These are phyloP conservation scores for Syncephalis plumigaleata DNA, from an alignment of 371 early-diverging fungal genomes.

Conservation along the genomic window DNA sequence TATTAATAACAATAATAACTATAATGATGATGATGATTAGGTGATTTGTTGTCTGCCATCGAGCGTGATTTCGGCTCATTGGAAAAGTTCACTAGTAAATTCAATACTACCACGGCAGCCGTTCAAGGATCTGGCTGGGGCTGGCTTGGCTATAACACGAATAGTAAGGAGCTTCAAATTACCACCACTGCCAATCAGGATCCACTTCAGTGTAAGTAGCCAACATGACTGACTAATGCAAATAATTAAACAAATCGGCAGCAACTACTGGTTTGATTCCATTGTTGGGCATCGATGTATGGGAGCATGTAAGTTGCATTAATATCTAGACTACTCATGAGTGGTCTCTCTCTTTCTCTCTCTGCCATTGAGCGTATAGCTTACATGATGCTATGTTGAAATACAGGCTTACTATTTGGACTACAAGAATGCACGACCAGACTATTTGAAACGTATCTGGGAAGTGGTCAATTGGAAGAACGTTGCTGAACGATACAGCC, in stretches of 20 bases:
- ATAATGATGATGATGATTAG: slow-evolving; percentile 4
- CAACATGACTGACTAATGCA: no score
- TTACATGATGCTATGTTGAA: no score
- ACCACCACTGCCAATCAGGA: slow-evolving; percentile 91
- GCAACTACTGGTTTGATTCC: slow-evolving; percentile 41
- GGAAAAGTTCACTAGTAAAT: slow-evolving; percentile 58
- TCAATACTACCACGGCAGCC: slow-evolving; percentile 66
- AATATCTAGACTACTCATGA: no score
- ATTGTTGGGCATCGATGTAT: slow-evolving; percentile 90
- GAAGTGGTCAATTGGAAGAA: slow-evolving; percentile 96
- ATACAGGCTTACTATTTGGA: slow-evolving; percentile 94
- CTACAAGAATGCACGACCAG: slow-evolving; percentile 92
- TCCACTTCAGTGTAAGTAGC: slow-evolving; percentile 39
- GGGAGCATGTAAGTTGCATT: slow-evolving; percentile 91
- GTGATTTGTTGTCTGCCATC: slow-evolving; percentile 48
- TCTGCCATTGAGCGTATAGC: no score
- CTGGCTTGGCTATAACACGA: slow-evolving; percentile 87
- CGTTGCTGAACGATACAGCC: slow-evolving; percentile 63
- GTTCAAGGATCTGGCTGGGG: slow-evolving; percentile 98
- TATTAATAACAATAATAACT: background rate
- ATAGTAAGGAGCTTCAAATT: slow-evolving; percentile 60
- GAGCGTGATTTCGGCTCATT: slow-evolving; percentile 75
- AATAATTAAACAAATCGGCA: no score
- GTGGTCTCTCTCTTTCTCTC: no score
- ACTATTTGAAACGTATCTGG: slow-evolving; percentile 92